phyloP scores from a whole-genome alignment of 306 rosid genomes.

The Prunus mume region DNA sequence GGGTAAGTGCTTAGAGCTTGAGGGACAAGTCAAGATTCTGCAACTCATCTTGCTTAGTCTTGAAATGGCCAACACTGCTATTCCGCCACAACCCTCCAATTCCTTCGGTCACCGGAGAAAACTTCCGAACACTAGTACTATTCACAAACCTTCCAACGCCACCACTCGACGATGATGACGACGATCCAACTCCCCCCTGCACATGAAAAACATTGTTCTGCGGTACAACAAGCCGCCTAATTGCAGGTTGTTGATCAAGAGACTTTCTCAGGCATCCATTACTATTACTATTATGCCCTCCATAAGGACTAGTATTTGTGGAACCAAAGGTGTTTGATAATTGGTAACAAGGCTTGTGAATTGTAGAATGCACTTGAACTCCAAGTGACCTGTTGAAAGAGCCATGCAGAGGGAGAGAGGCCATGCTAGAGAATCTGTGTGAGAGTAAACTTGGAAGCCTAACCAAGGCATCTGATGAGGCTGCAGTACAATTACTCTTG shows the following conservation, averaged over 20 bases:
- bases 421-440: constrained; percentile 57
- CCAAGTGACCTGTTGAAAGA: constrained; percentile 73
- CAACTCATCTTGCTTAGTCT: constrained; percentile 60
- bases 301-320: constrained; percentile 3
- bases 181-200: constrained; percentile 22
- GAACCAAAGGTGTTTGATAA: constrained; percentile 7
- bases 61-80: constrained; percentile 31
- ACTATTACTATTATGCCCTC: constrained; percentile 18
- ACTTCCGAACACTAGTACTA: constrained; percentile 24
- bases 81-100: constrained; percentile 50
- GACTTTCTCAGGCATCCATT: constrained; percentile 44
- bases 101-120: constrained; percentile 36
- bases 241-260: constrained; percentile 44
- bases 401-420: constrained; percentile 91
- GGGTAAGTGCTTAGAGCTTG: constrained; percentile 49
- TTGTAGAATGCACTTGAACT: constrained; percentile 68
- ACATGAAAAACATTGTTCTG: constrained; percentile 27
- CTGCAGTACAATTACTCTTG: constrained; percentile 20
- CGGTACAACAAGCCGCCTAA: constrained; percentile 28
- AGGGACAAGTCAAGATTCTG: constrained; percentile 93
- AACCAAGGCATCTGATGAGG: constrained; percentile 27
- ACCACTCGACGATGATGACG: constrained; percentile 32
- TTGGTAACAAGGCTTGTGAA: constrained; percentile 60
- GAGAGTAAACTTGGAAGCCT: constrained; percentile 21
- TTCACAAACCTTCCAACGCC: constrained; percentile 43